Base-by-base conservation (phyloP, 345 rosid genomes). In the Durio zibethinus region DNA sequence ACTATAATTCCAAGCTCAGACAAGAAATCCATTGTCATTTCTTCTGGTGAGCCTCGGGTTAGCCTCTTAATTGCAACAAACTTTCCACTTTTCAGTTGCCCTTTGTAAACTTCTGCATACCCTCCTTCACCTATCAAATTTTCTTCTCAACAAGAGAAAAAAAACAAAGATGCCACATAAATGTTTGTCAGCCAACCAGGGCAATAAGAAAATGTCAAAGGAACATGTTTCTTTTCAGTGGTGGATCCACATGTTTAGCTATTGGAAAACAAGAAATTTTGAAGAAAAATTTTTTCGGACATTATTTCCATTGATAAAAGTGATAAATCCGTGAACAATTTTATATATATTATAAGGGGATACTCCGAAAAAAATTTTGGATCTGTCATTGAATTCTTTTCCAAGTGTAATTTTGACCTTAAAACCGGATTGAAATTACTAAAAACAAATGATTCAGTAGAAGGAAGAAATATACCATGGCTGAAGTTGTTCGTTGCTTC, bases 101-200 rank as follows among this genome's bases (percentile, higher is more conserved):
- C 99, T 81, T 86, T 93, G 87, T 87, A 95, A 45, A 95, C 99
- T 77, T 92, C 90, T 18, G 97, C 97, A 76, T 89, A 95, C 29
- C 99, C 98, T 79, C 99, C 98, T 83, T 91, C 86, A 69, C 98
- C 99, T 18, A 93, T 95, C 83, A 95, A 80, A 79, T 89, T 87
- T 40, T 92, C 98, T 95, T 82, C 80, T 79, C 70, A 66, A n/a
- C n/a, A n/a, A n/a, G n/a, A n/a, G n/a, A n/a, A n/a, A 60, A 69
- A 47, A 10, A 36, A 10, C 48, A 27, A 77, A 40, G 6, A 48
- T 45, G 38, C 33, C 10, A 60, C 18, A 33, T 38, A 25, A 75
- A 18, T 27, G 42, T 35, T 67, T 2, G 42, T 79, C 25, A 84
- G 70, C 65, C 33, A 73, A 45, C 33, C 23, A 54, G 3, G 6